These are phyloP conservation scores for Monosporozyma servazzii DNA, from an alignment of 805 yeast species.

Conservation along the genomic window DNA sequence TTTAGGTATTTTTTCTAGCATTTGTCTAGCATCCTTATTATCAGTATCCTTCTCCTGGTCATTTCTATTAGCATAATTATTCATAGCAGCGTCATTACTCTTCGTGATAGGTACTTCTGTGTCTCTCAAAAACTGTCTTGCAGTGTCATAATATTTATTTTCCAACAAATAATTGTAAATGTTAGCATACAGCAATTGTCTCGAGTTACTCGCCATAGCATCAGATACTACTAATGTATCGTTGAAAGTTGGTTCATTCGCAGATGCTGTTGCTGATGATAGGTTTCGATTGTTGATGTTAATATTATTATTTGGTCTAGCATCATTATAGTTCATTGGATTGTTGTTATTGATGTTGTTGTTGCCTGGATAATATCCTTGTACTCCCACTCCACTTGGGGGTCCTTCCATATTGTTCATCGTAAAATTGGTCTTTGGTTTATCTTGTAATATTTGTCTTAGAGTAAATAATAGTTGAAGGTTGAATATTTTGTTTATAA, in stretches of 20 bases:
- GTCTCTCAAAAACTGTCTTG: slow-evolving; percentile 38
- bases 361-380: not conserved
- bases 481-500: not conserved
- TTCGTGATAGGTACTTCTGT: slow-evolving; percentile 35
- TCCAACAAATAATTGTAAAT: slow-evolving; percentile 41
- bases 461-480: not conserved
- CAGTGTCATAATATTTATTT: slow-evolving; percentile 42
- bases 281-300: not conserved
- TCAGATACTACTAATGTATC: slow-evolving; percentile 30
- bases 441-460: not conserved
- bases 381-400: not conserved
- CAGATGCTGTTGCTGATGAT: not conserved
- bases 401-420: not conserved
- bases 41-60: not conserved
- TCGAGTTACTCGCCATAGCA: slow-evolving; percentile 39
- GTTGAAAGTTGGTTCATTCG: slow-evolving; percentile 8
- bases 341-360: not conserved
- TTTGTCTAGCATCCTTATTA: not conserved
- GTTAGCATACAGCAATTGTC: slow-evolving; percentile 43
- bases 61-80: not conserved
- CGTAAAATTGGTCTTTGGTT: not conserved
- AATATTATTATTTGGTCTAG: not conserved
- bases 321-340: not conserved
- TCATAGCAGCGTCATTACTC: not conserved
- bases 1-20: slow-evolving; percentile 2